phyloP scores from a whole-genome alignment of 805 yeast genomes.

The Kodamaea kaohsiungensis region DNA sequence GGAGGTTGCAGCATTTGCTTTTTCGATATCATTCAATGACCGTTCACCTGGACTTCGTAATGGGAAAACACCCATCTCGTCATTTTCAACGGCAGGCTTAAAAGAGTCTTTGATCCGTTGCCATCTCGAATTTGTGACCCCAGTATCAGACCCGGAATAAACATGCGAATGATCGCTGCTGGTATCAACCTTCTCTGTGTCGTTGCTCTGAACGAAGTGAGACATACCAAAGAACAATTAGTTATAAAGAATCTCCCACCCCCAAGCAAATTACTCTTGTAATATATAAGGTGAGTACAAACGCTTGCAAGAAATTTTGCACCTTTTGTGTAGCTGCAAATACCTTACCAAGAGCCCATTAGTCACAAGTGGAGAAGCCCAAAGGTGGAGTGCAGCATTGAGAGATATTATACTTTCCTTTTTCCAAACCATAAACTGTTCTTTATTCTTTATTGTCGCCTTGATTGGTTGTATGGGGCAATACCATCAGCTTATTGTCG shows the following conservation, averaged over 20 bases:
- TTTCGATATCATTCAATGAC: conserved; percentile 30
- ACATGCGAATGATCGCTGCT: not conserved
- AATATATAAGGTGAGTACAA: not conserved
- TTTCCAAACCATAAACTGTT: not conserved
- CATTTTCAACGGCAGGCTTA: conserved; percentile 23
- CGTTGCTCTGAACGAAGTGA: not conserved
- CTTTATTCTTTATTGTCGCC: not conserved
- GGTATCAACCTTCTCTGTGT: conserved; percentile 4
- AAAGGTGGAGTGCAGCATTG: not conserved
- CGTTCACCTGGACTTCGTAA: not conserved
- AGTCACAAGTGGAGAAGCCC: not conserved
- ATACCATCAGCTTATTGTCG: not conserved
- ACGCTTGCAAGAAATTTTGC: not conserved
- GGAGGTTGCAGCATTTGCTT: conserved; percentile 34
- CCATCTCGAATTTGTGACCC: conserved; percentile 16
- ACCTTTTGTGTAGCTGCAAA: conserved; percentile 8
- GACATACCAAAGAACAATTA: not conserved
- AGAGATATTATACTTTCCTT: not conserved
- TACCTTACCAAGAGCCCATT: not conserved
- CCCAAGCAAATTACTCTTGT: not conserved
- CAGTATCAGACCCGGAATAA: not conserved
- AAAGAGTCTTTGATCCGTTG: conserved; percentile 29
- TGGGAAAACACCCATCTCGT: not conserved
- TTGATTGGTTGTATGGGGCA: not conserved
- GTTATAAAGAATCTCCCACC: not conserved